Conservation (phyloP, 352 stramenopile species). For the Phytophthora agathidicida region DNA sequence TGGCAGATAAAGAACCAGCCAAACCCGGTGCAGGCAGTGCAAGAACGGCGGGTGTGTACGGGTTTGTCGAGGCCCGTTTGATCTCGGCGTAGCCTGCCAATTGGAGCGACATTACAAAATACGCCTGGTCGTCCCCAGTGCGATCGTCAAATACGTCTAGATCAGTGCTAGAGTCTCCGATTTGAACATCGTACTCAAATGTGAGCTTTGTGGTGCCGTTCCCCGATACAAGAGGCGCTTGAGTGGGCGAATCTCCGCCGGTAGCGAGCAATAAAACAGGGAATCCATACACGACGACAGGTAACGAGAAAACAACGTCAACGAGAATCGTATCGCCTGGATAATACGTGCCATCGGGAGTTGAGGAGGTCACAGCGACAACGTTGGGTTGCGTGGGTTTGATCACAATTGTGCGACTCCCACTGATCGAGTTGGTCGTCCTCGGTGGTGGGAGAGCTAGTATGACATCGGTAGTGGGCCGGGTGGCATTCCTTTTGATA, state of each 20-base stretch:
- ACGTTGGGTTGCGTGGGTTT: slow-evolving; percentile 56
- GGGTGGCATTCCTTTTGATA: slow-evolving; percentile 56
- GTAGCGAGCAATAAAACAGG: slow-evolving; percentile 47
- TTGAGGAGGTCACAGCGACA: slow-evolving; percentile 37
- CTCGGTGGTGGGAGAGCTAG: slow-evolving; percentile 52
- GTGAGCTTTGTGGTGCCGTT: slow-evolving; percentile 51
- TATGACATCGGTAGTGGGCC: slow-evolving; percentile 46
- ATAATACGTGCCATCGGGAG: slow-evolving; percentile 55
- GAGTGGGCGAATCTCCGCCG: slow-evolving; percentile 6
- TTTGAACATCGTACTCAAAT: slow-evolving; percentile 55
- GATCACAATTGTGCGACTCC: slow-evolving; percentile 56
- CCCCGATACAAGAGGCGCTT: slow-evolving; percentile 35
- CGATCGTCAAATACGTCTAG: slow-evolving; percentile 69
- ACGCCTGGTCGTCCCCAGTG: slow-evolving; percentile 28
- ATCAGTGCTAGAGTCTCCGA: slow-evolving; percentile 40
- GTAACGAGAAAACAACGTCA: slow-evolving; percentile 65
- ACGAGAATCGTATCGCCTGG: slow-evolving; percentile 61
- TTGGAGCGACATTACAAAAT: slow-evolving; percentile 57
- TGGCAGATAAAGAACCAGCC: slow-evolving; percentile 48
- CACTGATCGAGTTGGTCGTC: slow-evolving; percentile 51
- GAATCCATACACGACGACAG: slow-evolving; percentile 60
- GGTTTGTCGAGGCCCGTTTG: slow-evolving; percentile 52
- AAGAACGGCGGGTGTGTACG: slow-evolving; percentile 45
- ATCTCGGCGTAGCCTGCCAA: slow-evolving; percentile 45
- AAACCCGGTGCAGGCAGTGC: slow-evolving; percentile 52